Evolutionary conservation across 305 asterid species (phyloP).

Genomic region (Ilex paraguariensis): DNA sequence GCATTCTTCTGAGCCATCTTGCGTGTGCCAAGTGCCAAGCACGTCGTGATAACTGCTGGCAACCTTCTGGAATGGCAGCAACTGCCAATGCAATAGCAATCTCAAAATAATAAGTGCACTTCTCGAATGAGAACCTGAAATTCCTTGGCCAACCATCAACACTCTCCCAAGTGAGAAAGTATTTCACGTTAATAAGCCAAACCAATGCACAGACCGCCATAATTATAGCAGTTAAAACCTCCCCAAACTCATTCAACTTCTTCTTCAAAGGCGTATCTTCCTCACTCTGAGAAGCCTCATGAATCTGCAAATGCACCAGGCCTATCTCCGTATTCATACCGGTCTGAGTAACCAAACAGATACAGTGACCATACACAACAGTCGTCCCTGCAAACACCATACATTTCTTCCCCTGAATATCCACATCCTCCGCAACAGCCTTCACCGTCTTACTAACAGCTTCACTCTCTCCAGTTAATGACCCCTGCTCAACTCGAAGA

Average conservation of each 20-base stretch:
- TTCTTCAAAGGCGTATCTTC: slow-evolving; percentile 97
- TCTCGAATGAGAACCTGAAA: slow-evolving; percentile 92
- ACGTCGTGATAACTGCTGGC: slow-evolving; percentile 98
- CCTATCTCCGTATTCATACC: slow-evolving; percentile 97
- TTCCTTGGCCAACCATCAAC: slow-evolving; percentile 95
- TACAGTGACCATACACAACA: slow-evolving; percentile 84
- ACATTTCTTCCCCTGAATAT: slow-evolving; percentile 92
- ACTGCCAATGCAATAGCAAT: slow-evolving; percentile 98
- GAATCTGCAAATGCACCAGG: slow-evolving; percentile 87
- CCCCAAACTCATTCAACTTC: slow-evolving; percentile 97
- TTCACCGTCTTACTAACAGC: slow-evolving; percentile 85
- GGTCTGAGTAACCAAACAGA: slow-evolving; percentile 78
- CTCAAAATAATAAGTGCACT: slow-evolving; percentile 98
- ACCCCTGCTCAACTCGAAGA: slow-evolving; percentile 85
- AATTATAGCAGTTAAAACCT: slow-evolving; percentile 75
- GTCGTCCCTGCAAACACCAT: slow-evolving; percentile 99
- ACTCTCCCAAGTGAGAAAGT: slow-evolving; percentile 90
- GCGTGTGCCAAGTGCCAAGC: slow-evolving; percentile 97
- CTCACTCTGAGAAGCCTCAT: slow-evolving; percentile 80
- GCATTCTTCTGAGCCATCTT: slow-evolving; percentile 99
- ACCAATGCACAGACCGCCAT: slow-evolving; percentile 79
- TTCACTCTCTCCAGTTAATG: slow-evolving; percentile 96
- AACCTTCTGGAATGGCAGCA: slow-evolving; percentile 90
- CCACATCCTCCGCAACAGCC: slow-evolving; percentile 74
- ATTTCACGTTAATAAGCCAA: slow-evolving; percentile 92